Evolutionary conservation across 306 rosid species (phyloP), one percentile per base, ranked within the genome.

Genomic region (Lathyrus tuberosus): DNA sequence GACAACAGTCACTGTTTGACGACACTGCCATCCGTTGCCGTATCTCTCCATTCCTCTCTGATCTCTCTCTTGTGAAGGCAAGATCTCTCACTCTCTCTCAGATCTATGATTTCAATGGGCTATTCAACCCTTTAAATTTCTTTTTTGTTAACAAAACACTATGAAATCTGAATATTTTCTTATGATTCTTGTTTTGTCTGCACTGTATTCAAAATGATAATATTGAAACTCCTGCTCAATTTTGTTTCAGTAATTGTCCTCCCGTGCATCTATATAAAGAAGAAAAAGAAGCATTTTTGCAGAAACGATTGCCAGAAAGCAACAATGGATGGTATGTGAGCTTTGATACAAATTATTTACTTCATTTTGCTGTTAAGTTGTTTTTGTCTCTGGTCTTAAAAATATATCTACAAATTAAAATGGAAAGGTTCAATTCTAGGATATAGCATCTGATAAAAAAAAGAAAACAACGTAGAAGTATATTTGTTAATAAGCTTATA

Each of bases 321-420:
- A 75, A 72, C 47, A 80, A 88, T 86, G 91, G 95, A 88, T 74
- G 95, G 95, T 88, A 84, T 42, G 83, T 82, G 22, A 30, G 49
- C 59, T 37, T 13, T 1, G 12, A 2, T 5, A 5, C 59, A 18
- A 17, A 17, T 62, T 26, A 11, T 51, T 49, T 9, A 14, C 18
- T 82, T 48, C 35, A 4, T n/a, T 42, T 18, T 47, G 8, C 8
- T 5, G 35, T 65, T 58, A 54, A 40, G 40, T 38, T 71, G 31
- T 56, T 71, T 69, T 65, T 65, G 24, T 22, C 52, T 40, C 5
- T 0, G 16, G 11, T 22, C n/a, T 35, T 48, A 37, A 35, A 46
- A 31, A 9, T 46, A 33, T 30, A 30, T 22, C 14, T 44, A 40
- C 40, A 15, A 56, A 70, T 56, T 16, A 56, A n/a, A 42, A 70